Base-by-base conservation (phyloP, 805 yeast species). In the Candida ulmi region DNA sequence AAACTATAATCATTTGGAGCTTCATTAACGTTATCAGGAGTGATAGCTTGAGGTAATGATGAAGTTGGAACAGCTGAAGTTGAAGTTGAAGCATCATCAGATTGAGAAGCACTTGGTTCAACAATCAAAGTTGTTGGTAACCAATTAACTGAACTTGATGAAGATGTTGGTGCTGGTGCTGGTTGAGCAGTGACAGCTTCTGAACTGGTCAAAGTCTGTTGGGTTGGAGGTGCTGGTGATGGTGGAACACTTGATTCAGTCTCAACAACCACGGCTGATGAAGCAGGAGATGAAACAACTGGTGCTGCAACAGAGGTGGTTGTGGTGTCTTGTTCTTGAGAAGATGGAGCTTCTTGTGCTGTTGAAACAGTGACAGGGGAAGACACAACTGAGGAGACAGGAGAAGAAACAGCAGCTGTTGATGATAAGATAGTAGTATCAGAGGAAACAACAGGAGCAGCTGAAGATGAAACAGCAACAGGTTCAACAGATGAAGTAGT, bases 1-100 rank as follows among this genome's bases (percentile, higher is more conserved):
- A 79, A 60, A 37, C 71, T 66, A 54, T 76, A 74, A 41, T 74
- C 76, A 2, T 71, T 58, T 11, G 78, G 71, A 8, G 66, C 62
- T 3, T 64, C 65, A 11, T 64, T 57, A 3, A 51, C 47, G 3
- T 56, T 60, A 24, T 66, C 61, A n/a, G 96, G 95, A 0, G 88
- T 75, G 52, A 88, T 85, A 9, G 84, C 86, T 51, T 78, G 77
- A 37, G 96, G 96, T 47, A 87, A 68, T 26, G 77, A 73, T 15
- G 81, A 66, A 2, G 74, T 65, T 9, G 60, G 59, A 25, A 65
- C 52, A 5, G 68, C 41, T 1, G 60, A 17, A 34, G 54, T 30
- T 3, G 54, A 36, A 17, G 54, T 36, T 2, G 64, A 43, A 8
- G 63, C 38, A n/a, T 55, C 37, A 5, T 49, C 42, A 8, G 54